A percentile compares a stretch with the other conserved stretches of the same genome.
These are phyloP conservation scores for Solanum ossicruentum DNA, from an alignment of 257 asterid genomes.

Conservation along the genomic window DNA sequence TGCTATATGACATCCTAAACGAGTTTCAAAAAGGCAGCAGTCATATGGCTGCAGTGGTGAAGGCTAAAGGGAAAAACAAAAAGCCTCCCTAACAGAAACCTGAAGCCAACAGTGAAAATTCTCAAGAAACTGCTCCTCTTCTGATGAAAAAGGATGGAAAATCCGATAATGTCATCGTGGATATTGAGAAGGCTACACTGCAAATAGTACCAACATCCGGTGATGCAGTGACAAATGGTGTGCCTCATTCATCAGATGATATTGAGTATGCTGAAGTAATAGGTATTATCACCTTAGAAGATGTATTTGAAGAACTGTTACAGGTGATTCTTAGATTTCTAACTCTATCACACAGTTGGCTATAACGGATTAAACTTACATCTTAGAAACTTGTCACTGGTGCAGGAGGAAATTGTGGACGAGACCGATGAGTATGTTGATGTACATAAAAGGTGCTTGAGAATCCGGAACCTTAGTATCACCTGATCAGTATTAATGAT, in stretches of 20 bases:
- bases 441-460: constrained; percentile 16
- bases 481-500: not conserved
- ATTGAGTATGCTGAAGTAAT: constrained; percentile 68
- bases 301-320: constrained; percentile 88
- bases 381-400: not conserved
- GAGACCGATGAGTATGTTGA: too few species aligned
- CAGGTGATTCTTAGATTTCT: constrained; percentile 29
- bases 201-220: constrained; percentile 14
- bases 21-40: too few species aligned
- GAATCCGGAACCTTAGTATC: not conserved
- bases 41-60: too few species aligned
- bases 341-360: not conserved
- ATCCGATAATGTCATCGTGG: constrained; percentile 32
- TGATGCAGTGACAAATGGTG: constrained; percentile 22
- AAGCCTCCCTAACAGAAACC: constrained; percentile 23
- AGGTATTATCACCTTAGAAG: constrained; percentile 88
- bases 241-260: constrained; percentile 31
- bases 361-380: not conserved
- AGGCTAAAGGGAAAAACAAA: constrained; percentile 11
- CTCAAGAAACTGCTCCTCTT: constrained; percentile 25
- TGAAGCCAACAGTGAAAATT: constrained; percentile 18
- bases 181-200: constrained; percentile 39
- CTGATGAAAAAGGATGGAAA: constrained; percentile 30
- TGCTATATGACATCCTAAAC: constrained; percentile 8
- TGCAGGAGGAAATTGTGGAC: not conserved